Conservation (phyloP, 179 eudicot species). For the Beta lomatogona region DNA sequence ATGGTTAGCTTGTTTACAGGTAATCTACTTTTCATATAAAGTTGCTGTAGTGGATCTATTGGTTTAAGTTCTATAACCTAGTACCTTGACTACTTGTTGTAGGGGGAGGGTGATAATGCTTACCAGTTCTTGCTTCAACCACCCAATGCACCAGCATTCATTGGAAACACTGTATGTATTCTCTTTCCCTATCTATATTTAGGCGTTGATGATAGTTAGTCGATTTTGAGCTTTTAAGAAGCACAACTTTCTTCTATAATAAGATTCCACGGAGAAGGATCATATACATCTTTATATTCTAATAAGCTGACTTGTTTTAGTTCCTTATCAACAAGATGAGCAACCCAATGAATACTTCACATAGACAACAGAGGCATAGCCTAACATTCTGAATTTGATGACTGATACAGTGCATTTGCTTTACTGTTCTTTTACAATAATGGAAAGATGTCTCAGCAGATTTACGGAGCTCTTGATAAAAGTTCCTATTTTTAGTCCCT, state of each 20-base stretch:
- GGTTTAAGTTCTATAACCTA: neutral
- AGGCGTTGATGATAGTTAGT: neutral
- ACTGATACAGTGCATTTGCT: neutral
- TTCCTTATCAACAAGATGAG: neutral
- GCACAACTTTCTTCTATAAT: neutral
- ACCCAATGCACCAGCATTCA: conserved; percentile 84
- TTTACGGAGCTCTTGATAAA: neutral
- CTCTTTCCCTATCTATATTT: neutral
- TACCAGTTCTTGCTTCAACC: conserved; percentile 97
- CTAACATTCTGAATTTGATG: neutral
- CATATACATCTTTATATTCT: neutral
- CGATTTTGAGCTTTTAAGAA: neutral
- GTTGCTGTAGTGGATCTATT: neutral
- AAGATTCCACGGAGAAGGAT: neutral
- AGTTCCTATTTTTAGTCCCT: neutral
- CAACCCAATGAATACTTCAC: neutral
- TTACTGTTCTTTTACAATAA: neutral
- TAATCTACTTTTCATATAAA: conserved; percentile 22
- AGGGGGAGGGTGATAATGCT: conserved; percentile 79
- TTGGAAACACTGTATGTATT: conserved; percentile 84
- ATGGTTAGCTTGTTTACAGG: conserved; percentile 89
- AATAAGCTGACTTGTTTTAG: neutral
- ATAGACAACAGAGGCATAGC: neutral
- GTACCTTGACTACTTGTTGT: conserved; percentile 20
- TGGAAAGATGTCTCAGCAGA: conserved; percentile 1